phyloP scores from a whole-genome alignment of 176 grass and related monocot genomes.

The Carex littledalei region DNA sequence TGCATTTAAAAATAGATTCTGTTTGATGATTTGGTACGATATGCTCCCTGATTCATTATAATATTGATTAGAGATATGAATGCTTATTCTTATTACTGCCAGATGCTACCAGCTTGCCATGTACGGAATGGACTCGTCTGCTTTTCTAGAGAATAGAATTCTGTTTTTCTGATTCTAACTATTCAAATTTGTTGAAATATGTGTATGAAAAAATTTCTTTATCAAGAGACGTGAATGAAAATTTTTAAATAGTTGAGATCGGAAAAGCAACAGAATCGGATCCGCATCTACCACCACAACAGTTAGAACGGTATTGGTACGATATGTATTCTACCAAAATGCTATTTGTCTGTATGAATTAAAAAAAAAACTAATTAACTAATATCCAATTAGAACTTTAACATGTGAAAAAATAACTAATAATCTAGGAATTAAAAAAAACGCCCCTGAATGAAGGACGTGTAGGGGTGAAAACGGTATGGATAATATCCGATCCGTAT shows the following conservation, averaged over 20 bases:
- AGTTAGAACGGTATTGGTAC: not conserved
- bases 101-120: not conserved
- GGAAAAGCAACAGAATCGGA: too few relatives aligned
- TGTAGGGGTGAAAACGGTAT: too few relatives aligned
- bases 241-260: too few relatives aligned
- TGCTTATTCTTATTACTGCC: not conserved
- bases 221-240: too few relatives aligned
- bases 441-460: too few relatives aligned
- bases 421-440: too few relatives aligned
- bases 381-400: not conserved
- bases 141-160: too few relatives aligned
- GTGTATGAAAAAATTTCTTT: too few relatives aligned
- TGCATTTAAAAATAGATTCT: not conserved
- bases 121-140: too few relatives aligned
- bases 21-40: slow-evolving; percentile 11
- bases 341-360: not conserved
- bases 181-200: too few relatives aligned
- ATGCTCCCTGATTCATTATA: not conserved
- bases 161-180: too few relatives aligned
- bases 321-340: not conserved
- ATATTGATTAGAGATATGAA: not conserved
- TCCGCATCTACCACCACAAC: not conserved
- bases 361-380: not conserved
- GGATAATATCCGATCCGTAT: too few relatives aligned
- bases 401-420: not conserved